These are phyloP conservation scores for Friedmanniomyces simplex DNA, from an alignment of 495 filamentous ascomycete genomes.

Conservation along the genomic window DNA sequence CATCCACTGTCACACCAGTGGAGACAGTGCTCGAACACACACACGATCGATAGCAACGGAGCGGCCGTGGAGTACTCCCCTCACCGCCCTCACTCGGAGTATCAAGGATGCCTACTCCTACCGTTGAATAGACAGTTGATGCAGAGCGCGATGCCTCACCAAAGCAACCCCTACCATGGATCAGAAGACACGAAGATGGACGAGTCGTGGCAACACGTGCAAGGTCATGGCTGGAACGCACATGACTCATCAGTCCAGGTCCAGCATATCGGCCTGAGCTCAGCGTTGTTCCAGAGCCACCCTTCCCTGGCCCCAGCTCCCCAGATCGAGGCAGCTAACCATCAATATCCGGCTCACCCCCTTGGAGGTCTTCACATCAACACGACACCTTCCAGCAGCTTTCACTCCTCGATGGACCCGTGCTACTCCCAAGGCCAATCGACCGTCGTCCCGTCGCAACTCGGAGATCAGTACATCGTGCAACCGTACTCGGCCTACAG, in stretches of 20 bases:
- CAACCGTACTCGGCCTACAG: neutral
- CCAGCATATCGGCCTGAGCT: neutral
- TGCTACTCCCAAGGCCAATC: neutral
- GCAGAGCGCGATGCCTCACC: neutral
- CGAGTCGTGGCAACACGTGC: neutral
- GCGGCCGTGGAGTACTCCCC: neutral
- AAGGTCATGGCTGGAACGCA: neutral
- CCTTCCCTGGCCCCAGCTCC: neutral
- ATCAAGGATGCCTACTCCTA: neutral
- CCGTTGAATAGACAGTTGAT: neutral
- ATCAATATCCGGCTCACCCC: neutral
- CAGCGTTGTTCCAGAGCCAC: neutral
- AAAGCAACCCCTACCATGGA: neutral
- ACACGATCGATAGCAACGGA: neutral
- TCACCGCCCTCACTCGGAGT: neutral
- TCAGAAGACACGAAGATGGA: neutral
- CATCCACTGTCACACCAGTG: neutral
- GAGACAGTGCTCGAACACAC: neutral
- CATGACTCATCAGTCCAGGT: neutral
- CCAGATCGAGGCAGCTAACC: neutral
- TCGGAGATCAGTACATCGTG: neutral
- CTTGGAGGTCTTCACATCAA: neutral
- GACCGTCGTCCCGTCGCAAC: conserved; percentile 12
- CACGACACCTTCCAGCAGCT: neutral
- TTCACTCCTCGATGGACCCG: neutral